Base-by-base conservation (phyloP, 176 grass and related monocot species). In the Oryza rufipogon region DNA sequence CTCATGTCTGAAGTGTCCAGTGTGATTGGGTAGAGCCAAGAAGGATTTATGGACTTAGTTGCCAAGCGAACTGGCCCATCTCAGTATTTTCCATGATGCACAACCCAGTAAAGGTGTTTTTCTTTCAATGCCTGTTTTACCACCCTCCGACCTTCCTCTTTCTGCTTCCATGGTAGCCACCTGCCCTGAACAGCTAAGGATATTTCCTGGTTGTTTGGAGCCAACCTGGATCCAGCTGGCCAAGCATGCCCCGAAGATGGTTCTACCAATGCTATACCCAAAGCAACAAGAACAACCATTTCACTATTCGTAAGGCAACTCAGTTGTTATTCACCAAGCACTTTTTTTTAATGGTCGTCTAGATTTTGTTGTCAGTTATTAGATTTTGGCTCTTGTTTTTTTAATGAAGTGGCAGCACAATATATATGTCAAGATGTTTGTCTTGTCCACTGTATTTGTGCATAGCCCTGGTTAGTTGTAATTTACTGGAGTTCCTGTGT, bases 391-490 rank as follows among this genome's bases (percentile, higher is more conserved):
- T 2, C 41, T 41, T 56, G 56, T 52, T 28, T 47, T 28, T 56
- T 69, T 34, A 87, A 19, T 72, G 23, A 61, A 56, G 23, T 42
- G 7, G 36, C 19, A 56, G 44, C 42, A 22, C n/a, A 52, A 54
- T 78, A 34, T 32, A 34, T 32, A 73, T 78, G 34, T 32, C 66
- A 64, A 16, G 17, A 36, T 56, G 20, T 86, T 85, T 80, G 2
- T 68, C 7, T 58, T 63, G 74, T 9, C 28, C 28, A 61, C 4
- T 22, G 58, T 63, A 23, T 17, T 38, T 60, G 14, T 78, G 61
- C 6, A 41, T 74, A 86, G 11, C 68, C 58, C 54, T 77, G 26
- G 79, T 83, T 82, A 48, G 22, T 49, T 41, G 73, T 2, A 3
- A 49, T 4, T 64, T 80, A 36, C 23, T 17, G 3, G 26, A 28